Evolutionary conservation across 306 rosid genomes (phyloP), one percentile per base, ranked within the genome.

Genomic region (Lablab purpureus): DNA sequence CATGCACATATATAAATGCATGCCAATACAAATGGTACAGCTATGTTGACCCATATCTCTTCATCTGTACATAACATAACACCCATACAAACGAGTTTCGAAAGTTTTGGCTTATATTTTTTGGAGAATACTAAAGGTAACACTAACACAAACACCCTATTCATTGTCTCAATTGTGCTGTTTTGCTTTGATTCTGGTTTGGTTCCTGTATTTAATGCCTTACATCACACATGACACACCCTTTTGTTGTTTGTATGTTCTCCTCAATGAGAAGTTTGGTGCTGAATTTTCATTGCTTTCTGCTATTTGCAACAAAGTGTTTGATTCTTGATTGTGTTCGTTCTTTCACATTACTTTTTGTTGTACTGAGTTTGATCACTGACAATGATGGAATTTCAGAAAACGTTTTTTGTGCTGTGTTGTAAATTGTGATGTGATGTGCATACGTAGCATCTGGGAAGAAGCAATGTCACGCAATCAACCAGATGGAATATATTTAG

Each of bases 31-130:
- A 82, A 81, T 64, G 65, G 71, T 27, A 49, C 81, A 76, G 76
- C 67, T 67, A 55, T 51, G 65, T 72, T 76, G 67, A 78, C 85
- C 81, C 84, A 74, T 65, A 62, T 79, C 81, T 41, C 49, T 87
- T 73, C 80, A 47, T 80, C 88, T 83, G 82, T 78, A 76, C 87
- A 67, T 73, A 81, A 73, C 86, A 71, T 75, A 80, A 76, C 86
- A 71, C 73, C 77, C 79, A 7, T 30, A 50, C 40, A 43, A 67
- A 19, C 37, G 45, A 59, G 37, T 62, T 73, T 77, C 14, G 5
- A 67, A 59, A 80, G n/a, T 83, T 76, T 84, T 82, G 80, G 66
- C 76, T 67, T 85, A 77, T 82, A 67, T 74, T 64, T 81, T 84
- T 78, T 77, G 32, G 78, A 37, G 27, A 68, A 77, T 66, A 74